Base-by-base conservation (phyloP, 257 asterid genomes). In the Nicotiana attenuata region DNA sequence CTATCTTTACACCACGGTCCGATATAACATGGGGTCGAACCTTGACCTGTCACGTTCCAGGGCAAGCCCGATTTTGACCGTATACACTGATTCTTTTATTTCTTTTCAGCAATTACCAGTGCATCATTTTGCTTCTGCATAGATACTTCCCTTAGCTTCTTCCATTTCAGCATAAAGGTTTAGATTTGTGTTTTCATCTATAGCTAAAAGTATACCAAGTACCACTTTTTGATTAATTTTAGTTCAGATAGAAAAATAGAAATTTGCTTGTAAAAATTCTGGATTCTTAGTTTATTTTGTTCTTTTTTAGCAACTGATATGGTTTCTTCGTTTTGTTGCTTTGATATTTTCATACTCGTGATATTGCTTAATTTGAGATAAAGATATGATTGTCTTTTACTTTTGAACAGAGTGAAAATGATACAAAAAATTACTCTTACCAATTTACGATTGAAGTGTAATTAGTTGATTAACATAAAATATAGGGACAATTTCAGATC, bases 61-160 rank as follows among this genome's bases (percentile, higher is more conserved):
- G 31, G 3, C 31, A 29, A 29, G 3, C 31, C 31, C 3, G 31
- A 29, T 29, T 3, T 29, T 29, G 31, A 29, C 31, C 2, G 31
- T 29, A 29, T 29, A 29, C 3, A 29, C 3, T 29, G 31, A 29
- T 29, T 65, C 89, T 15, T 83, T 79, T 26, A 60, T 86, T 59
- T 86, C 89, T 14, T 85, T 88, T 14, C 41, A 29, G 2, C 8
- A 84, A 78, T 78, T 75, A 22, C 69, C 80, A 5, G 50, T 77
- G 35, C 63, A 59, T 64, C 78, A 82, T 55, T 71, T 76, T 15
- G 83, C 63, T 45, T 83, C 85, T 75, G 80, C 85, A 8, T 82
- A 76, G 81, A 82, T 85, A 67, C 85, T 86, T 75, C 88, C 86
- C 15, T 29, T 81, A 16, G 81, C 85, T 85, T 75, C 87, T 82